phyloP scores from a whole-genome alignment of 257 asterid species.

The Nicotiana attenuata region DNA sequence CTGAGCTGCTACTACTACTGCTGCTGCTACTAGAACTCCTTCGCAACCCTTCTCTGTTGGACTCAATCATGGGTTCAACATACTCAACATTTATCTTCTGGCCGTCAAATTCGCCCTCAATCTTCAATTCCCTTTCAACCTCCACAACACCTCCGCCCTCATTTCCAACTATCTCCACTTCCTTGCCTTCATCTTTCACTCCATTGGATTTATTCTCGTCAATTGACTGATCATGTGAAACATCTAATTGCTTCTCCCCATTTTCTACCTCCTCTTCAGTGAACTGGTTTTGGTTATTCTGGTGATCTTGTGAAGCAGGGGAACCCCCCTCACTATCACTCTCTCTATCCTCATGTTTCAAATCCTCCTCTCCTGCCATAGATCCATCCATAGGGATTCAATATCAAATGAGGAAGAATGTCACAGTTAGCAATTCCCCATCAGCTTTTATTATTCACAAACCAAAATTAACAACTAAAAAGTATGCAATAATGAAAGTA shows the following conservation, averaged over 20 bases:
- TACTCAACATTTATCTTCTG: conserved; percentile 20
- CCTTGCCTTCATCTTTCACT: conserved; percentile 6
- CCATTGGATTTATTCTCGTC: conserved; percentile 14
- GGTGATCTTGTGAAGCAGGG: conserved; percentile 30
- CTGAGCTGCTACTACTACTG: conserved; percentile 33
- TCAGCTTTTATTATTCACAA: conserved; percentile 1
- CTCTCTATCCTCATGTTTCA: conserved; percentile 34
- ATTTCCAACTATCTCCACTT: background rate
- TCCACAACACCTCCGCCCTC: conserved; percentile 16
- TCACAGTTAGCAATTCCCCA: background rate
- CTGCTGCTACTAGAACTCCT: conserved; percentile 32
- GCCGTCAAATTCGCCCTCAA: conserved; percentile 22
- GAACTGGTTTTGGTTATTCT: conserved; percentile 22
- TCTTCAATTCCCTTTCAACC: conserved; percentile 27
- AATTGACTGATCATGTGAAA: background rate
- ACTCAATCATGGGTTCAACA: conserved; percentile 22
- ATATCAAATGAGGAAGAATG: conserved; percentile 2
- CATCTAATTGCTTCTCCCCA: conserved; percentile 19
- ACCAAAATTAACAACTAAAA: conserved; percentile 1
- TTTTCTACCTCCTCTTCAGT: conserved; percentile 32
- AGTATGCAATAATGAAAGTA: background rate
- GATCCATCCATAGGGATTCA: conserved; percentile 24
- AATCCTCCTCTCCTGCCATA: conserved; percentile 47
- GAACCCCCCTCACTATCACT: conserved; percentile 37
- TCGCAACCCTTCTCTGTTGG: conserved; percentile 29